Evolutionary conservation across 306 rosid species (phyloP), one percentile per base, ranked within the genome.

Genomic region (Carpinus fangiana): DNA sequence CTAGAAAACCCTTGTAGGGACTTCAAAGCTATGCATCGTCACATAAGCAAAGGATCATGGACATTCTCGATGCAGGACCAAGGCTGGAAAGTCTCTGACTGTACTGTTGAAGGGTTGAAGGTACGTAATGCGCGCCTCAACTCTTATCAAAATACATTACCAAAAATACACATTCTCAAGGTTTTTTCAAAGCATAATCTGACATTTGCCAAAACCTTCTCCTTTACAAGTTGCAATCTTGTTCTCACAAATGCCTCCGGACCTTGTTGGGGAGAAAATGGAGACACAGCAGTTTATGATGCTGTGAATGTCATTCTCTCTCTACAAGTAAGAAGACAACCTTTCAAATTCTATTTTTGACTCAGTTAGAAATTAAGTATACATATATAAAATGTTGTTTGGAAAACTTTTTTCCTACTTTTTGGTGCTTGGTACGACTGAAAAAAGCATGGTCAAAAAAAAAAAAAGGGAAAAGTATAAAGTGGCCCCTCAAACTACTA

Each of bases 11-110:
- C 87, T 48, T 56, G 83, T 0, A 91, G 91, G 0, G 81, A 89
- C 55, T 87, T 83, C 83, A 59, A 47, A 10, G 60, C 76, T 60
- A 85, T 85, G 90, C 76, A 80, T 51, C 80, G 88, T 54, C 91
- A 87, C 79, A 86, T 80, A 1, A 46, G 56, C 36, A 90, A 84
- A 86, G 93, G 93, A 60, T 45, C 88, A 2, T 90, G 90, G 95
- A 80, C 88, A 14, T 86, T 90, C 76, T 79, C 87, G 55, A 73
- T 8, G 78, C 71, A 77, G 78, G 2, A 90, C 18, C 86, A 90
- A 0, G 90, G 89, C 48, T 88, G 88, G 92, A 86, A 81, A 80
- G 86, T 90, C 62, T 86, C 94, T 13, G 95, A 90, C 38, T 90
- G 92, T 81, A 88, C 92, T 0, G 88, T 87, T 2, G 95, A 90